These are phyloP conservation scores for Colletotrichum filicis DNA, from an alignment of 2,329 filamentous ascomycete genomes.

Conservation along the genomic window DNA sequence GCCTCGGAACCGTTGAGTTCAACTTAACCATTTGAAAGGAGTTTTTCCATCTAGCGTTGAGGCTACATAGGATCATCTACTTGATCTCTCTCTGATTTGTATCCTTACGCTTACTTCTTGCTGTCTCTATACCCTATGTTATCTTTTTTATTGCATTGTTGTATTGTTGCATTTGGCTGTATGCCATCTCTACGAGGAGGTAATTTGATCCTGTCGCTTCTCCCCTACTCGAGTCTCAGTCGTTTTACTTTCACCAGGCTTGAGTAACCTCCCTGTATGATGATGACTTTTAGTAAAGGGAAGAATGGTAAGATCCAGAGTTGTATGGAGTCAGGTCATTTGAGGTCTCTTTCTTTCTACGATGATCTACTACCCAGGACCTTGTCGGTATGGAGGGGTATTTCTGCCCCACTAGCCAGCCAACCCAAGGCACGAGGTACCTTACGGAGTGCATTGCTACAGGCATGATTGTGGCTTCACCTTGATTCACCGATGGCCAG, in stretches of 20 bases:
- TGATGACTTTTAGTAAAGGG: not conserved
- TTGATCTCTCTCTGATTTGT: too few relatives aligned
- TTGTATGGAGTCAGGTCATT: not conserved
- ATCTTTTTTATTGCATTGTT: too few relatives aligned
- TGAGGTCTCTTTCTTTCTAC: too few relatives aligned
- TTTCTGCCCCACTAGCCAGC: not conserved
- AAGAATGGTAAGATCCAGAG: not conserved
- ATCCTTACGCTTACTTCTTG: too few relatives aligned
- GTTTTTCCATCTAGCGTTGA: not conserved
- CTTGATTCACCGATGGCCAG: not conserved
- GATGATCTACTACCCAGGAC: not conserved
- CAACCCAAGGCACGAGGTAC: not conserved
- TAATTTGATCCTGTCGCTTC: not conserved
- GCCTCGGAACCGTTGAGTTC: not conserved
- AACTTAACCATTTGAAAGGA: not conserved
- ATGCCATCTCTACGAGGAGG: not conserved
- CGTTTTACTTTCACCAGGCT: not conserved
- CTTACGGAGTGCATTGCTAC: too few relatives aligned
- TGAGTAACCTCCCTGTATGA: not conserved
- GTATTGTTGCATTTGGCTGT: not conserved
- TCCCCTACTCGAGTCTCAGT: not conserved
- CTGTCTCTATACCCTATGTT: too few relatives aligned
- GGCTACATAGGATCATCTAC: not conserved
- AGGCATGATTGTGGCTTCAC: not conserved
- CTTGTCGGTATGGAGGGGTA: not conserved